Conservation (phyloP, 768 basidiomycete species). For the Leccinum barrowsii region DNA sequence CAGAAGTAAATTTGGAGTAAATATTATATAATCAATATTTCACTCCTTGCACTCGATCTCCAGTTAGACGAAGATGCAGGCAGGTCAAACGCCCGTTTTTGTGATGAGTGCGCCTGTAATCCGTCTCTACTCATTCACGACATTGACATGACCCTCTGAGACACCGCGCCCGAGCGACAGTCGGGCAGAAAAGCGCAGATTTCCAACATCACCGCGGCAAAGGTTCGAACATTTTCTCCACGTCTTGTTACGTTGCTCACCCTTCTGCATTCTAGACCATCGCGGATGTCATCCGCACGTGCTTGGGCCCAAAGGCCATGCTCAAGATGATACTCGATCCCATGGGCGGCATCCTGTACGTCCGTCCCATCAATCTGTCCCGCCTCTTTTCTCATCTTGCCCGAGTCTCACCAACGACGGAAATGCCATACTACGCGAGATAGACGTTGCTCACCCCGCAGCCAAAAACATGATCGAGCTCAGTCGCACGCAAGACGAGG, state of each 20-base stretch:
- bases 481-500: constrained; percentile 96
- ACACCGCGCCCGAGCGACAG: constrained; percentile 91
- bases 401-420: constrained; percentile 93
- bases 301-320: constrained; percentile 97
- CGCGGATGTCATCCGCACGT: constrained; percentile 96
- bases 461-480: constrained; percentile 99
- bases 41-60: too few species aligned
- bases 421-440: constrained; percentile 97
- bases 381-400: neutral
- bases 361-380: constrained; percentile 5
- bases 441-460: constrained; percentile 97
- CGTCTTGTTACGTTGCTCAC: neutral
- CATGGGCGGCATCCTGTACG: constrained; percentile 97
- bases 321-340: constrained; percentile 99
- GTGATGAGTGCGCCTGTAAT: neutral
- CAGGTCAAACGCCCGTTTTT: neutral
- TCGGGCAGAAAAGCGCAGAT: constrained; percentile 94
- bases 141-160: constrained; percentile 37
- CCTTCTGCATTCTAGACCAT: constrained; percentile 60
- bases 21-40: too few species aligned
- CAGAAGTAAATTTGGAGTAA: too few species aligned
- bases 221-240: constrained; percentile 47
- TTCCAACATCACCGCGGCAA: constrained; percentile 95
- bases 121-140: neutral
- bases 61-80: neutral